phyloP scores from a whole-genome alignment of 148 eudicot genomes.

The Pouteria glomerata region DNA sequence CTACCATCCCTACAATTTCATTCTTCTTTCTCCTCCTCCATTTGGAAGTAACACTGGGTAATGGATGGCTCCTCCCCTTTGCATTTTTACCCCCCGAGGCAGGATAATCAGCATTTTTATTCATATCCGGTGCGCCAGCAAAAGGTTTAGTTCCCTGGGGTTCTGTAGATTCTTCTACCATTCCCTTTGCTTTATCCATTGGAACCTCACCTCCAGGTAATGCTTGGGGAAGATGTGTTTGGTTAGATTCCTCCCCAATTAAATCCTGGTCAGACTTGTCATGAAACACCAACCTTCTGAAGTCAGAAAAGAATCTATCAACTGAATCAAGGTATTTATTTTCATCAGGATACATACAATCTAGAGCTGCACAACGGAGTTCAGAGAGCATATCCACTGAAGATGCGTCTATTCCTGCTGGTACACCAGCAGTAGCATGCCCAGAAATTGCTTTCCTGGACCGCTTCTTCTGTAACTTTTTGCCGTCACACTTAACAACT shows the following conservation, averaged over 20 bases:
- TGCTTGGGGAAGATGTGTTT: background rate
- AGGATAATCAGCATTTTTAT: background rate
- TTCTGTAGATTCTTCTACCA: slow-evolving; percentile 6
- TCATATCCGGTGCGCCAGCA: slow-evolving; percentile 5
- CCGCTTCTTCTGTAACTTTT: slow-evolving; percentile 23
- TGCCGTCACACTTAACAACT: slow-evolving; percentile 21
- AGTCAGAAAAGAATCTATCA: slow-evolving; percentile 36
- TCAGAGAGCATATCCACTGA: slow-evolving; percentile 56
- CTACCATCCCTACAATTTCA: slow-evolving; percentile 14
- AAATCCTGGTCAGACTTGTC: slow-evolving; percentile 18
- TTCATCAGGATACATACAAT: slow-evolving; percentile 34
- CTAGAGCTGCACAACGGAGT: slow-evolving; percentile 45
- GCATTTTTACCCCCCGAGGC: slow-evolving; percentile 3
- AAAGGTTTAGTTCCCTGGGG: background rate
- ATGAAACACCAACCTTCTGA: slow-evolving; percentile 42
- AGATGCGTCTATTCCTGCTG: slow-evolving; percentile 28
- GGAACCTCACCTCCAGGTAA: background rate
- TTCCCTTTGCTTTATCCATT: slow-evolving; percentile 6
- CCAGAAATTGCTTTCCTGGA: slow-evolving; percentile 24
- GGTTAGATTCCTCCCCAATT: background rate
- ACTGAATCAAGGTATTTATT: slow-evolving; percentile 35
- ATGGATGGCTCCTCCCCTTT: background rate
- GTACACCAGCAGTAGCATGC: slow-evolving; percentile 10
- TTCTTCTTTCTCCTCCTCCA: slow-evolving; percentile 28
- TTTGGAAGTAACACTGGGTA: slow-evolving; percentile 7